Evolutionary conservation across 2,329 filamentous ascomycete genomes (phyloP), one percentile per base, ranked within the genome.

Genomic region (Mollisia scopiformis): DNA sequence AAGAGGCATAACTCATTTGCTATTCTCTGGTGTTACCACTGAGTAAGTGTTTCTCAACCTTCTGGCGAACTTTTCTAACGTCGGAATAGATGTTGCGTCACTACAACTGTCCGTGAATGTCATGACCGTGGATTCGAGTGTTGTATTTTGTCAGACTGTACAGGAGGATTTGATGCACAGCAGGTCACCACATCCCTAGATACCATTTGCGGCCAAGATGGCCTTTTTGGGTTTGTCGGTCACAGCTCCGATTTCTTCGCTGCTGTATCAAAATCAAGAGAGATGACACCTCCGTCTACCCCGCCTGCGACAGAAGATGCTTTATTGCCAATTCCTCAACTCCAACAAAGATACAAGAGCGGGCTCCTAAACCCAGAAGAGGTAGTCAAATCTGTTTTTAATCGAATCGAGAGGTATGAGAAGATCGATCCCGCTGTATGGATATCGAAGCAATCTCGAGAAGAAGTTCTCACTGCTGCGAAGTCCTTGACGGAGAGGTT

Each of bases 71-170:
- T 35, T 69, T 19, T 68, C 27, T 19, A 10, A 3, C n/a, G 3
- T 21, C 16, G 25, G 14, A 16, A 13, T 19, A 72, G 73, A 66
- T 83, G 82, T 65, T 86, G 83, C 66, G 83, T 87, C 55, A 80
- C 80, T 8, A 83, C 82, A 0, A 84, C 83, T 0, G 75, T 83
- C 2, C 75, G 83, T 37, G 84, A 87, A 71, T 82, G 81, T 31
- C 83, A 82, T 59, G 84, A 87, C 66, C 79, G 85, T n/a, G 85
- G 84, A 0, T 86, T 84, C 64, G 82, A 87, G 67, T 85, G 81
- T 71, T 86, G 84, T 74, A 77, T 81, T 16, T 71, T 83, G 21
- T 74, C 72, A 6, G 78, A 82, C 66, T 82, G 77, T 63, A 82
- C 80, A 0, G 77, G 76, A 50, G 80, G 81, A 1, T 83, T 82